Evolutionary conservation across 163 green algal genomes (phyloP).

Genomic region (Scenedesmus sp.): DNA sequence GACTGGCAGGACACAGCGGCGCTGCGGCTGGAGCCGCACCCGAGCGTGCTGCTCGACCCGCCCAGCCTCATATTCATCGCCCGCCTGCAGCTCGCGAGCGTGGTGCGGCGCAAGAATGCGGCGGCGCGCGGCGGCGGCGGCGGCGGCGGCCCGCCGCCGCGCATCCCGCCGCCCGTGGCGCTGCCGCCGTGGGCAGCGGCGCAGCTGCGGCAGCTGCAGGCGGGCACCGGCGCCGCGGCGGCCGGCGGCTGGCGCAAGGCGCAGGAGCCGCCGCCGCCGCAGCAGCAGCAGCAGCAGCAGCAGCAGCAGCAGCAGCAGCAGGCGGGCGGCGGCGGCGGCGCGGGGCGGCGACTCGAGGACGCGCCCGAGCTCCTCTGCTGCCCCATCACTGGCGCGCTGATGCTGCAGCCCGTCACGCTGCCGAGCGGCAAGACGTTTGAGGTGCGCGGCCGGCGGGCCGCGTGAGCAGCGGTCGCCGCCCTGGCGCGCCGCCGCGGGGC

Average conservation of each 20-base stretch:
- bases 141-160: not conserved
- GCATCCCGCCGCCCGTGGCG: slow-evolving; percentile 27
- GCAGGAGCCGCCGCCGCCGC: slow-evolving; percentile 11
- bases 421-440: slow-evolving; percentile 41
- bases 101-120: slow-evolving; percentile 20
- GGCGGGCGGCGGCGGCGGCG: not conserved
- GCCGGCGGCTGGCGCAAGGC: too few relatives aligned
- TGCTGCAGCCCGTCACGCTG: slow-evolving; percentile 26
- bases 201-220: slow-evolving; percentile 1
- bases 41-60: slow-evolving; percentile 13
- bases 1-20: not conserved
- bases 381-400: slow-evolving; percentile 37
- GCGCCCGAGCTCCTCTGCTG: slow-evolving; percentile 39
- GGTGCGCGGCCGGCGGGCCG: not conserved
- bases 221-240: too few relatives aligned
- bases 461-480: too few relatives aligned
- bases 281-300: not conserved
- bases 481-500: too few relatives aligned
- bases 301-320: not conserved
- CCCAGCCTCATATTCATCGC: slow-evolving; percentile 35
- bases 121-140: slow-evolving; percentile 3
- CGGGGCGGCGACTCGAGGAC: slow-evolving; percentile 8
- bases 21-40: not conserved
- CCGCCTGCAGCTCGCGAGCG: slow-evolving; percentile 28
- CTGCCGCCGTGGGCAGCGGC: slow-evolving; percentile 2